Conservation (phyloP, 257 asterid genomes). For the Thymus mandschuricus region DNA sequence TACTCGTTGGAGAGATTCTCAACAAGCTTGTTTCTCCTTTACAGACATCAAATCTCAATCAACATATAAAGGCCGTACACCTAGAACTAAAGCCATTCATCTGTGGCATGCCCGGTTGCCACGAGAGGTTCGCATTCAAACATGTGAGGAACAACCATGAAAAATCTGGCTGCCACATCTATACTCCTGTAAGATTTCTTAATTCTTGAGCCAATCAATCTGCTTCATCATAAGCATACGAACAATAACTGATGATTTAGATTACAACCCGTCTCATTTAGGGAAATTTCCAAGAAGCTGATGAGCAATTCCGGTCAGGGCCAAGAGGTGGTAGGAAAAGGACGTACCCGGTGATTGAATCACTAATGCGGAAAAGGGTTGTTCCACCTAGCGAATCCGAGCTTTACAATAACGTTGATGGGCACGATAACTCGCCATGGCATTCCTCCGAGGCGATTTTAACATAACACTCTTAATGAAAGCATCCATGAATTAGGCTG, state of each 20-base stretch:
- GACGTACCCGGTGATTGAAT: constrained; percentile 56
- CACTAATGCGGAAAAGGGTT: constrained; percentile 70
- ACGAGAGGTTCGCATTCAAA: constrained; percentile 72
- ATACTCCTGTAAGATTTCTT: constrained; percentile 54
- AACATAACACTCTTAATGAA: not conserved
- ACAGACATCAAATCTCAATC: constrained; percentile 79
- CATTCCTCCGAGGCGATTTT: constrained; percentile 12
- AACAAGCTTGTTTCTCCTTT: not conserved
- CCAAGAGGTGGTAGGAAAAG: constrained; percentile 90
- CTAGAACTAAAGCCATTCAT: constrained; percentile 58
- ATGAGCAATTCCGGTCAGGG: constrained; percentile 67
- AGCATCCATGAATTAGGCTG: not conserved
- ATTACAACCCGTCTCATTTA: constrained; percentile 27
- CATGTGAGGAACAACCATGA: constrained; percentile 93
- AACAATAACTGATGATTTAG: constrained; percentile 8
- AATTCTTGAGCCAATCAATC: not conserved
- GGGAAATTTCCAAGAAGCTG: constrained; percentile 82
- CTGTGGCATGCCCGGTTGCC: constrained; percentile 68
- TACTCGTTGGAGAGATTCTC: not conserved
- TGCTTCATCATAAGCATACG: not conserved
- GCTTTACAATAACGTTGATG: constrained; percentile 29
- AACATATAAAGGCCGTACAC: constrained; percentile 80
- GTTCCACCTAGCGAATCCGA: constrained; percentile 59
- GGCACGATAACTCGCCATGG: constrained; percentile 39
- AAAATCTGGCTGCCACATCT: constrained; percentile 68